Percentiles rank a stretch among this genome's conserved stretches.
Evolutionary conservation across 805 yeast genomes (phyloP).

Genomic region (Wickerhamiella siamensis): DNA sequence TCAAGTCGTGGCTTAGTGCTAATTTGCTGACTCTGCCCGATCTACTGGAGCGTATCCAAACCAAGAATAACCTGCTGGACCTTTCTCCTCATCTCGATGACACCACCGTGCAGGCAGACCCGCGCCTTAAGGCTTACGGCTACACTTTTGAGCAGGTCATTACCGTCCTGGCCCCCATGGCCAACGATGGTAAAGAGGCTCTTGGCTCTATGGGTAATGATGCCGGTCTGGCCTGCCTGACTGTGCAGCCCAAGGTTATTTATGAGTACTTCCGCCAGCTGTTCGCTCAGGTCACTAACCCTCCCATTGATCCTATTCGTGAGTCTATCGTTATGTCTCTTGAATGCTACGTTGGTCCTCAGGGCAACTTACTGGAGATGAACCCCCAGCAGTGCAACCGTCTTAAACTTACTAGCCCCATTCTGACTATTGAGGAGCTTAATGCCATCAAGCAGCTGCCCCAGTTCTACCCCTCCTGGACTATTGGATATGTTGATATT

Average conservation of each 20-base stretch:
- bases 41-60: conserved; percentile 43
- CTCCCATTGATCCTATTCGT: conserved; percentile 96
- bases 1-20: conserved; percentile 84
- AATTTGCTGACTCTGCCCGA: conserved; percentile 77
- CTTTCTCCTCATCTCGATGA: conserved; percentile 16
- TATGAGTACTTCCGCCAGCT: conserved; percentile 92
- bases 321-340: conserved; percentile 94
- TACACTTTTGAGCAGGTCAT: conserved; percentile 89
- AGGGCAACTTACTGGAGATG: conserved; percentile 89
- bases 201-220: conserved; percentile 98
- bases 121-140: conserved; percentile 73
- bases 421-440: conserved; percentile 59
- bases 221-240: conserved; percentile 84
- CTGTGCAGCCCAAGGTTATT: conserved; percentile 79
- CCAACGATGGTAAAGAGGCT: conserved; percentile 79
- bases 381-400: conserved; percentile 85
- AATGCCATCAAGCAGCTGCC: conserved; percentile 59
- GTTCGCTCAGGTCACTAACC: conserved; percentile 97
- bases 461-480: conserved; percentile 74
- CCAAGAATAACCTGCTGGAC: conserved; percentile 23
- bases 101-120: conserved; percentile 56
- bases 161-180: conserved; percentile 84
- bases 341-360: conserved; percentile 97
- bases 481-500: conserved; percentile 67
- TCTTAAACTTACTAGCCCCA: conserved; percentile 68